Evolutionary conservation across 108 stramenopile species (phyloP), one percentile per base, ranked within the genome.

Genomic region (Ochromonas danica): DNA sequence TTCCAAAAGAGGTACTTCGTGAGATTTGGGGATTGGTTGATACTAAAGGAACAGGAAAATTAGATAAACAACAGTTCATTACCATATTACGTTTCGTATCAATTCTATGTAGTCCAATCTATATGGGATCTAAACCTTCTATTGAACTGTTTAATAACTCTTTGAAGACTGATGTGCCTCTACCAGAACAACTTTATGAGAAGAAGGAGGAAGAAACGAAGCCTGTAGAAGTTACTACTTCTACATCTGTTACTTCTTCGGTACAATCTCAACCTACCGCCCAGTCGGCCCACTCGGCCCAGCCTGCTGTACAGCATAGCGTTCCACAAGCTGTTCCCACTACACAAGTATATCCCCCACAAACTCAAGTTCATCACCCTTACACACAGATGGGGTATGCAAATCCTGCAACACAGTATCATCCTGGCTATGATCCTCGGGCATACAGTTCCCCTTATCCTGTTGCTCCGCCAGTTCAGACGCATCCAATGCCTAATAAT

Each of bases 21-120:
- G 63, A 67, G 6, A 28, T 67, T 6, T 67, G 63, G 63, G 6
- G 10, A 28, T 67, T 67, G 31, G 35, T 67, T 36, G 63, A 67
- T 67, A 3, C 3, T 36, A 3, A 22, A 35, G 25, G 6, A 22
- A 67, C 3, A 28, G 63, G 63, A 3, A 6, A 36, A 14, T 31
- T 67, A 10, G 31, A 67, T 67, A 28, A 36, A 67, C 6, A 31
- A 36, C 63, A 67, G 35, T 67, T 67, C 31, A 67, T 67, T 67
- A 33, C 35, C 25, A 36, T 36, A 6, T 14, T 67, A 14, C 63
- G 63, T 31, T 10, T 67, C 10, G 10, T 67, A 14, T 3, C 63
- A 6, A 36, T 67, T 36, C 25, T 33, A 10, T 33, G 17, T 10
- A 67, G 63, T 67, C 63, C 63, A 36, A 36, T 67, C 3, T 67